Percentiles rank a stretch among this genome's conserved stretches.
Conservation (phyloP, 2,329 filamentous ascomycete genomes). For the Hypoxylon sp. region DNA sequence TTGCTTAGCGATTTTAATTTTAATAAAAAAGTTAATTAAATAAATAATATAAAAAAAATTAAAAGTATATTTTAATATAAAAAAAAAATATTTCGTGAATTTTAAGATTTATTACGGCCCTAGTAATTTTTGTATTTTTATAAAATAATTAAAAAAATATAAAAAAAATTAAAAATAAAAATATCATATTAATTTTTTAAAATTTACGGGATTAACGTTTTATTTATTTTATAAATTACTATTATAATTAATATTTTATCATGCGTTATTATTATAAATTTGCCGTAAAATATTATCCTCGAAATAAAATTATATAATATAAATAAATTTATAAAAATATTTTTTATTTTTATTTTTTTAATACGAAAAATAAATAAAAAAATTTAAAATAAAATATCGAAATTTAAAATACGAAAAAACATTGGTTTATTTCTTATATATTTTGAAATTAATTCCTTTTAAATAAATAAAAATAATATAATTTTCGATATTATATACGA, state of each 20-base stretch:
- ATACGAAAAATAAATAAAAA: not conserved
- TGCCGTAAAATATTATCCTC: not conserved
- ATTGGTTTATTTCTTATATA: too few relatives aligned
- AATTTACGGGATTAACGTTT: not conserved
- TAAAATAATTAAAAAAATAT: not conserved
- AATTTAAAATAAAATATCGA: too few relatives aligned
- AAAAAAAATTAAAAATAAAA: not conserved
- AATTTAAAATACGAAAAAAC: too few relatives aligned
- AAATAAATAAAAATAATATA: too few relatives aligned
- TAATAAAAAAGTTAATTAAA: conserved; percentile 35
- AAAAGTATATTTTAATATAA: not conserved
- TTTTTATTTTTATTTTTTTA: not conserved
- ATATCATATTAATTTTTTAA: not conserved
- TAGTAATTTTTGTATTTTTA: not conserved
- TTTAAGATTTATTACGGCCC: not conserved
- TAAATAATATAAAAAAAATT: conserved; percentile 11
- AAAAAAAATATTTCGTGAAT: not conserved
- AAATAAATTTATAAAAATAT: not conserved
- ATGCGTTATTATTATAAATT: not conserved
- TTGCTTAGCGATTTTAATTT: conserved; percentile 14
- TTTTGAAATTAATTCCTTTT: too few relatives aligned
- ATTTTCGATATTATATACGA: too few relatives aligned
- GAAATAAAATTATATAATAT: not conserved
- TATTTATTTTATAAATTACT: conserved; percentile 10
- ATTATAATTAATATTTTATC: not conserved